These are phyloP conservation scores for Eucalyptus erythrocorys DNA, from an alignment of 345 rosid species.

Conservation along the genomic window DNA sequence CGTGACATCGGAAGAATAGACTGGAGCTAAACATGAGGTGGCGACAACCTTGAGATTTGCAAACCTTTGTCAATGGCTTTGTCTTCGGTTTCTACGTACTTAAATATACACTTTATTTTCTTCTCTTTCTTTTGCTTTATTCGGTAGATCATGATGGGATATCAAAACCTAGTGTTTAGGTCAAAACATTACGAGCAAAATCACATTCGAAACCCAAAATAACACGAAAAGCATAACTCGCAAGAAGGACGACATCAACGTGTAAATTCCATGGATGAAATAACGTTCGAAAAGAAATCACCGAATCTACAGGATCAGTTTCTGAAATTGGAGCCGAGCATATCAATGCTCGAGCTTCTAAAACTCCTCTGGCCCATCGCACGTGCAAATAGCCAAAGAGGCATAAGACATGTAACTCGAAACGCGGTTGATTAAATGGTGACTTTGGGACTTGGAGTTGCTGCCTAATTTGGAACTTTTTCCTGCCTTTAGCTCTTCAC, in stretches of 20 bases:
- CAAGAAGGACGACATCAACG: neutral
- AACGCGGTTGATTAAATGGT: neutral
- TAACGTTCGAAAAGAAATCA: neutral
- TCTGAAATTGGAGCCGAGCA: neutral
- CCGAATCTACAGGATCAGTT: neutral
- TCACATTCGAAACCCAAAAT: neutral
- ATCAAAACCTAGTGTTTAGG: neutral
- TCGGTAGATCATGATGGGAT: neutral
- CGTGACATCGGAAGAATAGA: slow-evolving; percentile 19
- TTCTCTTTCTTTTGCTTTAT: neutral
- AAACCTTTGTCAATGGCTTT: neutral
- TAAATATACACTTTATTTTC: neutral
- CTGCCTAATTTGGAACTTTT: neutral
- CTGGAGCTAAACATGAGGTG: slow-evolving; percentile 4
- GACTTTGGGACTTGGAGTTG: neutral
- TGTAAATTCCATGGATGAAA: neutral
- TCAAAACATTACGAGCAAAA: neutral
- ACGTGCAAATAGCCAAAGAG: neutral
- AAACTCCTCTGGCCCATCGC: neutral
- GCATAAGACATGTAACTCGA: neutral
- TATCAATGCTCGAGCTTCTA: neutral
- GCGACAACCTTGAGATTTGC: slow-evolving; percentile 43
- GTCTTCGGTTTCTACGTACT: neutral
- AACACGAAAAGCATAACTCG: neutral
- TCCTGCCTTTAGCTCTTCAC: neutral